These are phyloP conservation scores for Marvania coccoides DNA, from an alignment of 139 green algal genomes.

Conservation along the genomic window DNA sequence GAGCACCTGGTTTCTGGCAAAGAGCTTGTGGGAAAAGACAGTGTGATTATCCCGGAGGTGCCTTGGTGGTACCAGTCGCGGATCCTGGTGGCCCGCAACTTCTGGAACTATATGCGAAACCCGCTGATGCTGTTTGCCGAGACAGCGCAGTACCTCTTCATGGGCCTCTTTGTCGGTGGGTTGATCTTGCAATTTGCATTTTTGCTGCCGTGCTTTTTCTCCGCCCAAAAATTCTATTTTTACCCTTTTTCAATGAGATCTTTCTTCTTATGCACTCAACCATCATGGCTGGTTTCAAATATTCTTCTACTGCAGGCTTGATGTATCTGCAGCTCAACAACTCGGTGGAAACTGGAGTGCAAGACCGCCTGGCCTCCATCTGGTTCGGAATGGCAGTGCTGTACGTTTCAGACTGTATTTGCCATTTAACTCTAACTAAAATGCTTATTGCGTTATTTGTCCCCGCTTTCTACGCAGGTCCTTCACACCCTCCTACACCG, in stretches of 20 bases:
- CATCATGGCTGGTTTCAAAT: too few species aligned
- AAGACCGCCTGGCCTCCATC: constrained; percentile 23
- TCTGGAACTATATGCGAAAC: constrained; percentile 21
- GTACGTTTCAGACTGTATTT: too few species aligned
- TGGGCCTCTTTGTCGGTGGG: constrained; percentile 28
- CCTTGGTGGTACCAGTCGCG: constrained; percentile 7
- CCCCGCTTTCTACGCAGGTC: too few species aligned
- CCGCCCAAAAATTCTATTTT: too few species aligned
- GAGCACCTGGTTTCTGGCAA: not conserved
- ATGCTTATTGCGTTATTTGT: too few species aligned
- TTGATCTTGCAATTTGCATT: not conserved
- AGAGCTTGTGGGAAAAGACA: not conserved
- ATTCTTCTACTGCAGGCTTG: too few species aligned
- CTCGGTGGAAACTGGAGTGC: constrained; percentile 13
- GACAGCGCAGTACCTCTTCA: constrained; percentile 27
- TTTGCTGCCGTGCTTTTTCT: too few species aligned
- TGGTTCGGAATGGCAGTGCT: constrained; percentile 27
- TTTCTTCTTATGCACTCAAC: too few species aligned
- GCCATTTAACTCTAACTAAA: too few species aligned
- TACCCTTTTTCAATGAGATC: too few species aligned
- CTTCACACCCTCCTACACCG: constrained; percentile 48
- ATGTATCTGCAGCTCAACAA: constrained; percentile 27
- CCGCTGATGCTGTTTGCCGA: constrained; percentile 27
- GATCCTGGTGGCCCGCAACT: constrained; percentile 19
- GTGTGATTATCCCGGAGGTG: not conserved